Percentiles rank a stretch among this genome's conserved stretches.
Conservation (phyloP, 768 basidiomycete species). For the Panaeolus cyanescens region DNA sequence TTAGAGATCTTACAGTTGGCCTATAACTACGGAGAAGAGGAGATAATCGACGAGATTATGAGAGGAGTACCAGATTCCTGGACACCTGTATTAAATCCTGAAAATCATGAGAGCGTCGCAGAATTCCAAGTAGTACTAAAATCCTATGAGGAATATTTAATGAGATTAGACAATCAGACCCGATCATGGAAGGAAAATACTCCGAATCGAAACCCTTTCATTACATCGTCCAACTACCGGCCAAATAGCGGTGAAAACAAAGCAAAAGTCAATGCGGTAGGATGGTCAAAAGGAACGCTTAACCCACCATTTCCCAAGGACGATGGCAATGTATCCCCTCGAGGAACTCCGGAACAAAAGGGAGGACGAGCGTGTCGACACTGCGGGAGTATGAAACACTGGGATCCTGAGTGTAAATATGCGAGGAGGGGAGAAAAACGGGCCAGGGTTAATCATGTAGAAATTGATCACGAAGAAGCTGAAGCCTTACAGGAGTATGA, state of each 20-base stretch:
- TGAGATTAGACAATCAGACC: slow-evolving; percentile 6
- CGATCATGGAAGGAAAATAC: no score
- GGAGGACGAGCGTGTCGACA: slow-evolving; percentile 20
- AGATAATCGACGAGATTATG: slow-evolving; percentile 36
- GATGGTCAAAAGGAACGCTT: slow-evolving; percentile 3
- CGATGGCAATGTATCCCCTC: slow-evolving; percentile 14
- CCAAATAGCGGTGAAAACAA: no score
- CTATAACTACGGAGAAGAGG: slow-evolving; percentile 19
- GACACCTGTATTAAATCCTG: slow-evolving; percentile 24
- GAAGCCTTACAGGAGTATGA: slow-evolving; percentile 29
- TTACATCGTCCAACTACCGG: no score
- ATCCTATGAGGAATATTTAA: slow-evolving; percentile 20
- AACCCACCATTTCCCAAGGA: slow-evolving; percentile 24
- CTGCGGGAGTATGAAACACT: slow-evolving; percentile 32
- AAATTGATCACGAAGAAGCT: slow-evolving; percentile 6
- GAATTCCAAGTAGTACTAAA: slow-evolving; percentile 27
- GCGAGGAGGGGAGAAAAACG: slow-evolving; percentile 9
- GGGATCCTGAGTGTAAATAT: slow-evolving; percentile 35
- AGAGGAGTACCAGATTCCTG: slow-evolving; percentile 30
- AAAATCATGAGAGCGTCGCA: slow-evolving; percentile 14
- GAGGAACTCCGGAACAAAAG: slow-evolving; percentile 18
- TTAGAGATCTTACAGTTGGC: slow-evolving; percentile 16
- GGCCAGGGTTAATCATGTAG: slow-evolving; percentile 21
- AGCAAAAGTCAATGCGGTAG: neutral
- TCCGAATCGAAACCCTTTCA: no score